Conservation (phyloP, 768 basidiomycete species). For the Naganishia kalamii region DNA sequence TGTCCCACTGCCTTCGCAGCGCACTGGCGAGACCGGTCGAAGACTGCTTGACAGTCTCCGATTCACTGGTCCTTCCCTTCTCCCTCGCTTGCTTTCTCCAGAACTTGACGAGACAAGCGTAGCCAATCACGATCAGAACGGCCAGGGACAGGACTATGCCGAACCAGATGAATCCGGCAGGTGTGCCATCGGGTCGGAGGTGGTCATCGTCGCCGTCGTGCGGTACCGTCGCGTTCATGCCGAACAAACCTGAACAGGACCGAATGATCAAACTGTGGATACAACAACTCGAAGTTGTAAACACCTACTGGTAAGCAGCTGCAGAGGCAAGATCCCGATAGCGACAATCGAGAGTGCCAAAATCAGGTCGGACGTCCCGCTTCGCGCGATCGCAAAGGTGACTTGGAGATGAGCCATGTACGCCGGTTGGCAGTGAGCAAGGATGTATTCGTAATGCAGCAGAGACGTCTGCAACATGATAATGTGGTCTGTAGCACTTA, state of each 20-base stretch:
- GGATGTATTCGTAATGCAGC: conserved; percentile 76
- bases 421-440: conserved; percentile 78
- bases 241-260: conserved; percentile 52
- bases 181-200: conserved; percentile 32
- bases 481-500: conserved; percentile 65
- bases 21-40: background rate
- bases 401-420: conserved; percentile 72
- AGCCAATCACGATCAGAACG: conserved; percentile 51
- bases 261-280: too few species aligned
- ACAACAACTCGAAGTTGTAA: too few species aligned
- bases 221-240: conserved; percentile 63
- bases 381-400: conserved; percentile 57
- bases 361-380: conserved; percentile 61
- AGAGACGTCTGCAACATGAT: conserved; percentile 76
- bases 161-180: conserved; percentile 55
- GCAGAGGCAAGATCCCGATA: conserved; percentile 62
- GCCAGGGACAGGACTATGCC: conserved; percentile 54
- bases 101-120: conserved; percentile 53
- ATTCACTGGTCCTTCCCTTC: conserved; percentile 27
- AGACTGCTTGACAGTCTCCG: background rate
- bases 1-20: background rate
- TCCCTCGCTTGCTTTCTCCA: conserved; percentile 62
- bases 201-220: conserved; percentile 48
- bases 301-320: conserved; percentile 49
- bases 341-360: conserved; percentile 62